Conservation (phyloP, 768 basidiomycete species). For the Rubroboletus satanas region DNA sequence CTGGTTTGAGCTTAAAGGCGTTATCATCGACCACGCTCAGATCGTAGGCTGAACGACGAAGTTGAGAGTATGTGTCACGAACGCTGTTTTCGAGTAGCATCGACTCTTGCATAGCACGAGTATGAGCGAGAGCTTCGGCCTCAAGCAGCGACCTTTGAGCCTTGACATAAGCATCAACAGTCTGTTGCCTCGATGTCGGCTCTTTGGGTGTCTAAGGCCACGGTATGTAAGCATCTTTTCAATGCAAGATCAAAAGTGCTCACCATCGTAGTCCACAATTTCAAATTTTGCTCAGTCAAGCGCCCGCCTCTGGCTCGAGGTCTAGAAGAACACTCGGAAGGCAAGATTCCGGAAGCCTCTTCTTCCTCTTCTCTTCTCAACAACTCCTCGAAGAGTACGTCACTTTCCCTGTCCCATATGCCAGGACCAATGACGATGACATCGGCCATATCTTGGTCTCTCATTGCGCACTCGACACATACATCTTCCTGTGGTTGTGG, state of each 20-base stretch:
- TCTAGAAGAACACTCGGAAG: slow-evolving; percentile 51
- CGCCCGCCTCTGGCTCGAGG: slow-evolving; percentile 64
- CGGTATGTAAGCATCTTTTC: slow-evolving; percentile 8
- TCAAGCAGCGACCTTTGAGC: slow-evolving; percentile 77
- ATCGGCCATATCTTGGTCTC: slow-evolving; percentile 97
- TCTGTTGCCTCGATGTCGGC: slow-evolving; percentile 79
- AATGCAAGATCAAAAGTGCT: slow-evolving; percentile 28
- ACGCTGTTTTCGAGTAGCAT: slow-evolving; percentile 70
- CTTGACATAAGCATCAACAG: slow-evolving; percentile 77
- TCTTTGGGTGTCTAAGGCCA: slow-evolving; percentile 79
- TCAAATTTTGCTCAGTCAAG: slow-evolving; percentile 74
- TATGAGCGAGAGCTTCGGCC: slow-evolving; percentile 76
- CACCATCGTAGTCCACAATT: slow-evolving; percentile 76
- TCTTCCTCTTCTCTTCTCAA: slow-evolving; percentile 69
- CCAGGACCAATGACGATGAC: slow-evolving; percentile 84
- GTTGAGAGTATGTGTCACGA: slow-evolving; percentile 75
- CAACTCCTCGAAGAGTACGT: slow-evolving; percentile 75
- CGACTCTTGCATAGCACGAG: slow-evolving; percentile 74
- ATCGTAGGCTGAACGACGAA: slow-evolving; percentile 77
- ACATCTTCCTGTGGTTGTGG: slow-evolving; percentile 68
- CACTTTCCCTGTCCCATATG: slow-evolving; percentile 90
- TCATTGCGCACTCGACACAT: slow-evolving; percentile 97
- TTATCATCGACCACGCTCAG: slow-evolving; percentile 47
- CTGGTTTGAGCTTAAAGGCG: slow-evolving; percentile 70
- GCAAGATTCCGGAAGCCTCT: slow-evolving; percentile 45